Conservation (phyloP, 1,284 basidiomycete genomes). For the Tilletia setariae region DNA sequence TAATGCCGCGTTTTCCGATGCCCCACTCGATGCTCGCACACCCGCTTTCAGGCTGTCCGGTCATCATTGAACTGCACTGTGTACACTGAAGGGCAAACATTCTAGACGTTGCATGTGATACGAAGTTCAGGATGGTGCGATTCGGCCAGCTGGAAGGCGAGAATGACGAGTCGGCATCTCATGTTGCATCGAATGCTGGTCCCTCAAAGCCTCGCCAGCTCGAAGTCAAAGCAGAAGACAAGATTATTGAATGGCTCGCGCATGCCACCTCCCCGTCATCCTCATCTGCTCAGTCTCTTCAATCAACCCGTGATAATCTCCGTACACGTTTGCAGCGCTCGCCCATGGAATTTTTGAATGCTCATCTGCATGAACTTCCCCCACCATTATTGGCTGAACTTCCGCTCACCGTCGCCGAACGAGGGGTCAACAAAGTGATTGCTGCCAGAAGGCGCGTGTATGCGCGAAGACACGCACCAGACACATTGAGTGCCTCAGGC, state of each 20-base stretch:
- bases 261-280: slow-evolving; percentile 1
- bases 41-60: too few relatives aligned
- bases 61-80: too few relatives aligned
- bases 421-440: background rate
- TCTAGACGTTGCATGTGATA: too few relatives aligned
- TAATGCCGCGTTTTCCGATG: too few relatives aligned
- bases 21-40: too few relatives aligned
- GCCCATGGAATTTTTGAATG: background rate
- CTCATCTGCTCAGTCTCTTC: background rate
- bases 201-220: background rate
- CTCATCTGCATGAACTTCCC: background rate
- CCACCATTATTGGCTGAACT: background rate
- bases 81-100: too few relatives aligned
- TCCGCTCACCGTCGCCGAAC: slow-evolving; percentile 1
- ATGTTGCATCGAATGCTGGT: background rate
- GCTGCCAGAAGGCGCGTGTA: background rate
- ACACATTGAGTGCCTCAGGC: background rate
- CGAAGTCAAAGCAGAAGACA: background rate
- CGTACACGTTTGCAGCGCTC: background rate
- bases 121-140: background rate
- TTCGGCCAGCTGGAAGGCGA: slow-evolving; percentile 1
- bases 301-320: background rate
- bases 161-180: background rate
- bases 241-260: background rate
- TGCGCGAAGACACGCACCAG: background rate